Evolutionary conservation across 257 asterid species (phyloP).

Genomic region (Nicotiana attenuata): DNA sequence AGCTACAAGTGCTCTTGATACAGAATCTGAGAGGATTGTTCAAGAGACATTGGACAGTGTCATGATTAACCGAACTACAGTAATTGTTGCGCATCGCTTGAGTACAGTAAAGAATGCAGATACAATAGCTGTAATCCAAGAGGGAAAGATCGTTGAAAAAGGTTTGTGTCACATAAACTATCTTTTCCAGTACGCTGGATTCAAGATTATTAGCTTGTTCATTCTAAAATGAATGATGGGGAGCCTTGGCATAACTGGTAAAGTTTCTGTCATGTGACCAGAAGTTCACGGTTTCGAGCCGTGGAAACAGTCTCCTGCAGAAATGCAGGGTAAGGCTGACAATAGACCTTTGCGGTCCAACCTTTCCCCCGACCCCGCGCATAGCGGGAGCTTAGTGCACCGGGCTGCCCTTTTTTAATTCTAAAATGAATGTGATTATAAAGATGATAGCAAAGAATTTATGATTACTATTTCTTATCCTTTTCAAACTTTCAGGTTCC

Average conservation of each 20-base stretch:
- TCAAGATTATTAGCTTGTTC: background rate
- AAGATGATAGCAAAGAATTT: background rate
- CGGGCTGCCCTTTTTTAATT: no score
- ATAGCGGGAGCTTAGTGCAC: no score
- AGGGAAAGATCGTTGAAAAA: slow-evolving; percentile 42
- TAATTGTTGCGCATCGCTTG: slow-evolving; percentile 51
- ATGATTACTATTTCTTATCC: background rate
- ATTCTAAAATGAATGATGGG: background rate
- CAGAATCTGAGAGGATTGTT: slow-evolving; percentile 42
- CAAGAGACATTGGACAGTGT: slow-evolving; percentile 46
- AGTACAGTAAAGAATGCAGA: slow-evolving; percentile 48
- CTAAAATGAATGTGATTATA: background rate
- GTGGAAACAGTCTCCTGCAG: no score
- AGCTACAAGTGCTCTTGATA: slow-evolving; percentile 62
- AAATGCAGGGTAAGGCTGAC: no score
- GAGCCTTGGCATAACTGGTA: no score
- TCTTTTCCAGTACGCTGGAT: background rate
- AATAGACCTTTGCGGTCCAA: no score
- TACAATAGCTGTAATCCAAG: slow-evolving; percentile 39
- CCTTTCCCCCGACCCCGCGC: no score
- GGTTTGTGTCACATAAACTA: slow-evolving; percentile 18
- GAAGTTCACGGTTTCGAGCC: no score
- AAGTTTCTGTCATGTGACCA: no score
- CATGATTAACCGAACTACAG: slow-evolving; percentile 44
- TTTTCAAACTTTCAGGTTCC: slow-evolving; percentile 32